These are phyloP conservation scores for Fusarium odoratissimum DNA, from an alignment of 2,329 filamentous ascomycete genomes.

Conservation along the genomic window DNA sequence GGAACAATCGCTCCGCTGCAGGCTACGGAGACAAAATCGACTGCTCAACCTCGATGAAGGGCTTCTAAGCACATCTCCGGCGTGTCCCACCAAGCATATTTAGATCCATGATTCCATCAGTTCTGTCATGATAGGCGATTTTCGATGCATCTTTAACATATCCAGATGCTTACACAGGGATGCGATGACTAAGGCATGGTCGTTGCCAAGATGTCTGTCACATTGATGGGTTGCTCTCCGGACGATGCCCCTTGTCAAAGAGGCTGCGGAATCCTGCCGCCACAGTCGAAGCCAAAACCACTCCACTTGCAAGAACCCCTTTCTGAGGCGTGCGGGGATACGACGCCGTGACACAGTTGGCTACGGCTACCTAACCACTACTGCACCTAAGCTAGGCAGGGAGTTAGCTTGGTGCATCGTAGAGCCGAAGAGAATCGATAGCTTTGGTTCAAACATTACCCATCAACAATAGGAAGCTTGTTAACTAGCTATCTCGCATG, in stretches of 20 bases:
- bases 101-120: background rate
- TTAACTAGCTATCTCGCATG: slow-evolving; percentile 14
- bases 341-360: slow-evolving; percentile 32
- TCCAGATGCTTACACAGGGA: background rate
- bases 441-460: slow-evolving; percentile 32
- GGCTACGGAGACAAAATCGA: background rate
- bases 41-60: background rate
- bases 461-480: slow-evolving; percentile 9
- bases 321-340: slow-evolving; percentile 39
- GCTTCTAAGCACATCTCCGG: background rate
- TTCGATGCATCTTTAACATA: background rate
- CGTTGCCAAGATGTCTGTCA: background rate
- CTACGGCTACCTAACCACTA: background rate
- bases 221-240: slow-evolving; percentile 1
- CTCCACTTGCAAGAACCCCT: slow-evolving; percentile 38
- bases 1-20: background rate
- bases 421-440: slow-evolving; percentile 36
- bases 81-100: background rate
- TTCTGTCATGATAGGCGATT: background rate
- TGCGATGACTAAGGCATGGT: slow-evolving; percentile 3
- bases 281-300: slow-evolving; percentile 40
- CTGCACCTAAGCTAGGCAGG: background rate
- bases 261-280: slow-evolving; percentile 47
- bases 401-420: slow-evolving; percentile 21
- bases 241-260: slow-evolving; percentile 32